These are phyloP conservation scores for Tephrocybe sp. DNA, from an alignment of 768 basidiomycete genomes.

Conservation along the genomic window DNA sequence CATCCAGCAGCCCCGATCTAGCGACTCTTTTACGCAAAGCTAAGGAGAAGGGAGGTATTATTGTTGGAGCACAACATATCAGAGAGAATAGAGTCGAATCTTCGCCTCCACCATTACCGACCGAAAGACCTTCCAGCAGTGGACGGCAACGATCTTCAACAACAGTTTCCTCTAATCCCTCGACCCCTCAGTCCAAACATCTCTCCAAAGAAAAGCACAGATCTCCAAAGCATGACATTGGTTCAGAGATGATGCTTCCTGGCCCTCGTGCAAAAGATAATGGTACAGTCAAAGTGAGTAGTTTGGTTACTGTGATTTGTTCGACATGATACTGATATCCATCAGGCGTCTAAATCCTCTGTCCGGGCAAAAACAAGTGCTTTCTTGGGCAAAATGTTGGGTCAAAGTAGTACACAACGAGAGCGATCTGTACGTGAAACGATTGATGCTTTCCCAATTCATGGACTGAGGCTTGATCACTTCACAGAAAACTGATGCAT, in stretches of 20 bases:
- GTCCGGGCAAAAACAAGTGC: constrained; percentile 79
- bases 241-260: constrained; percentile 46
- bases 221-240: constrained; percentile 14
- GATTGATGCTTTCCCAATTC: constrained; percentile 16
- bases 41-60: constrained; percentile 62
- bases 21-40: constrained; percentile 84
- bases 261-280: constrained; percentile 46
- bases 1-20: constrained; percentile 88
- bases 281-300: constrained; percentile 49
- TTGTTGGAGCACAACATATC: constrained; percentile 30
- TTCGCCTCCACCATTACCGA: constrained; percentile 43
- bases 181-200: constrained; percentile 27
- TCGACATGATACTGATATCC: constrained; percentile 4
- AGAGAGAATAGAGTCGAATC: constrained; percentile 34
- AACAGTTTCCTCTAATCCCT: constrained; percentile 26
- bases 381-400: constrained; percentile 77
- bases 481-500: constrained; percentile 56
- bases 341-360: constrained; percentile 53
- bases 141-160: constrained; percentile 44
- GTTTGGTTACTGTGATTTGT: not conserved
- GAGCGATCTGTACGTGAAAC: constrained; percentile 54
- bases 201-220: constrained; percentile 33
- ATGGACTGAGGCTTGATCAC: constrained; percentile 16
- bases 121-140: constrained; percentile 27
- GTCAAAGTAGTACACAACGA: constrained; percentile 36